A percentile compares a stretch with the other conserved stretches of the same genome.
phyloP scores from a whole-genome alignment of 2,329 filamentous ascomycete species.

The Dactylellina sp. region DNA sequence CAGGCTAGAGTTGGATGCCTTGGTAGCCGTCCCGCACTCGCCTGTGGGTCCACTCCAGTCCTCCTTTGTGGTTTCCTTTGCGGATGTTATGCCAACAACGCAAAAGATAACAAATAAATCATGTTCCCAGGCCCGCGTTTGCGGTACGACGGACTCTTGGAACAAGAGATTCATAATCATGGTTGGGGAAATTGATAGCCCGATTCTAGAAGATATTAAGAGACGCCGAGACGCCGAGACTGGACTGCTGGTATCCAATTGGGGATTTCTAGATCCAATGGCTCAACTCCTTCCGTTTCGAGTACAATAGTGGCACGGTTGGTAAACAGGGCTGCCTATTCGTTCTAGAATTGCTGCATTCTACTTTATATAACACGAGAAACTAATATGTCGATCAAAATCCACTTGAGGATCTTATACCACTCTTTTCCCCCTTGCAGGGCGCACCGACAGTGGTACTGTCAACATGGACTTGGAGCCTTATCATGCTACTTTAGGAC shows the following conservation, averaged over 20 bases:
- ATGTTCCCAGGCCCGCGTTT: not conserved
- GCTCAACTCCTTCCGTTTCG: constrained; percentile 2
- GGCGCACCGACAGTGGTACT: no score
- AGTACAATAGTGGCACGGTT: not conserved
- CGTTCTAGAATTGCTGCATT: not conserved
- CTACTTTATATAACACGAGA: no score
- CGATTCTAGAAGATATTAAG: constrained; percentile 5
- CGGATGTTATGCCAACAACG: constrained; percentile 29
- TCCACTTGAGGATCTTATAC: no score
- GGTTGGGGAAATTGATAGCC: no score
- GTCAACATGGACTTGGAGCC: no score
- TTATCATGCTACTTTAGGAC: no score
- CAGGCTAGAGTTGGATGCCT: constrained; percentile 45
- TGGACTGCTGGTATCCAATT: not conserved
- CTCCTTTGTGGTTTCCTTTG: not conserved
- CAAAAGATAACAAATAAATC: constrained; percentile 42
- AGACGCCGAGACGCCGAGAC: constrained; percentile 9
- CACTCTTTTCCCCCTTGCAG: no score
- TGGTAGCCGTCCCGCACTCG: constrained; percentile 36
- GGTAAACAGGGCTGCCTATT: not conserved
- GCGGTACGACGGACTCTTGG: no score
- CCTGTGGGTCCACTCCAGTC: constrained; percentile 14
- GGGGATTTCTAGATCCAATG: not conserved
- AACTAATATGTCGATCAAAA: no score
- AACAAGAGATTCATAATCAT: no score